A percentile compares a stretch with the other conserved stretches of the same genome.
Evolutionary conservation across 2,329 filamentous ascomycete species (phyloP).

Genomic region (Fusarium protoensiforme): DNA sequence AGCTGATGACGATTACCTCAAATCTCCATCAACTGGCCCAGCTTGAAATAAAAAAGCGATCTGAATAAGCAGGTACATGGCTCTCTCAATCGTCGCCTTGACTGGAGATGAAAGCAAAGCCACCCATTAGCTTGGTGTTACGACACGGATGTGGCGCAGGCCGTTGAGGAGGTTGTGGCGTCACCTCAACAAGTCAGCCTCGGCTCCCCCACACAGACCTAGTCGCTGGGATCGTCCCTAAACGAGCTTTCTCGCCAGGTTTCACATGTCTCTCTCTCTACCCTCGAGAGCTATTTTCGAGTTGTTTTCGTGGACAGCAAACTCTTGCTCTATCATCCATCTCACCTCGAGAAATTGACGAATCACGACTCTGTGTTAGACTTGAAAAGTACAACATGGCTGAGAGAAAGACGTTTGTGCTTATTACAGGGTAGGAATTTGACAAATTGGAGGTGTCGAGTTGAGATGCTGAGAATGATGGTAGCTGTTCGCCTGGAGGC

Average conservation of each 20-base stretch:
- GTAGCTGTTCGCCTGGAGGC: constrained; percentile 68
- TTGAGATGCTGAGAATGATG: not conserved
- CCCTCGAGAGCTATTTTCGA: not conserved
- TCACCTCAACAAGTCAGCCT: constrained; percentile 1
- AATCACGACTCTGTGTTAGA: not conserved
- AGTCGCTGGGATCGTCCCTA: not conserved
- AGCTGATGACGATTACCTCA: not conserved
- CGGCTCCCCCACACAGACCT: not conserved
- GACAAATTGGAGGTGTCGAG: not conserved
- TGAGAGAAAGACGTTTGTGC: constrained; percentile 53
- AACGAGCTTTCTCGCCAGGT: not conserved
- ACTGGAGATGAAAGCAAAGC: not conserved
- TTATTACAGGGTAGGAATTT: constrained; percentile 60
- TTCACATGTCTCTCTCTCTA: constrained; percentile 9
- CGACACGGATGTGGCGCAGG: not conserved
- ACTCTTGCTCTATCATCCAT: not conserved
- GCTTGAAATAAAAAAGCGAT: too few relatives aligned
- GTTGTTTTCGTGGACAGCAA: not conserved
- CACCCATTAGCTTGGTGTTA: not conserved
- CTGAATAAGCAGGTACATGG: not conserved
- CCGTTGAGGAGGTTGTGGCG: not conserved
- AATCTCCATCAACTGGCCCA: not conserved
- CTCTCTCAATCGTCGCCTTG: not conserved
- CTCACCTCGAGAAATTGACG: not conserved
- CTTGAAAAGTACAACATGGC: constrained; percentile 27